phyloP scores from a whole-genome alignment of 352 stramenopile species.

The Globisporangium viniferum region DNA sequence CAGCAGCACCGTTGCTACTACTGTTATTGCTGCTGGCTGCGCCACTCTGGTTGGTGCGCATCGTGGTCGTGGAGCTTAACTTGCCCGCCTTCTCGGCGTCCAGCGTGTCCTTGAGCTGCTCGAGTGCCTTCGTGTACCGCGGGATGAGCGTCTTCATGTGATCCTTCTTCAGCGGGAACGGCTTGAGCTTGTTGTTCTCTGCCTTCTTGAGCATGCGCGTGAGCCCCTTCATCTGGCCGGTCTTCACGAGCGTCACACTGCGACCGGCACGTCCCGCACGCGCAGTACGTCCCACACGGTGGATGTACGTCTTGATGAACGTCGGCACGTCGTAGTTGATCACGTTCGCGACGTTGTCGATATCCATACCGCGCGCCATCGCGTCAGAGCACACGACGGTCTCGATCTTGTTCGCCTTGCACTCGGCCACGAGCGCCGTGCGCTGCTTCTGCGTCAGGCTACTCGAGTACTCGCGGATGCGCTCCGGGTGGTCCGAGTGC shows the following conservation, averaged over 20 bases:
- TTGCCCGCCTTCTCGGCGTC: constrained; percentile 74
- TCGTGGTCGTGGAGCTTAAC: constrained; percentile 42
- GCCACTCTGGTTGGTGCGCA: constrained; percentile 16
- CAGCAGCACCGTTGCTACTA: background rate
- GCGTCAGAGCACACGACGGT: constrained; percentile 91
- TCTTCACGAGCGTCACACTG: constrained; percentile 80
- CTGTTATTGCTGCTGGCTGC: background rate
- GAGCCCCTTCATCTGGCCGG: constrained; percentile 77
- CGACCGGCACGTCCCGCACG: constrained; percentile 74
- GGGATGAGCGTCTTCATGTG: constrained; percentile 83
- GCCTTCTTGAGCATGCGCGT: constrained; percentile 84
- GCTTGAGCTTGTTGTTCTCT: constrained; percentile 68
- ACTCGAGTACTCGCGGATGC: constrained; percentile 80
- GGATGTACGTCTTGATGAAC: constrained; percentile 91
- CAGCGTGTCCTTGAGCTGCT: constrained; percentile 75
- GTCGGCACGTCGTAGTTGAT: constrained; percentile 94
- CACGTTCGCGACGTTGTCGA: constrained; percentile 89
- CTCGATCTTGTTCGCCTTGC: constrained; percentile 58
- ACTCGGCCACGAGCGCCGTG: constrained; percentile 71
- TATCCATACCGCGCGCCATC: constrained; percentile 93
- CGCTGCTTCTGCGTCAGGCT: constrained; percentile 79
- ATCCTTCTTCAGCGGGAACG: constrained; percentile 56
- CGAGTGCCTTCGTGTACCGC: constrained; percentile 63
- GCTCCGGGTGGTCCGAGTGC: constrained; percentile 46
- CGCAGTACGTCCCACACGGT: constrained; percentile 80